These are phyloP conservation scores for Fusarium pseudoanthophilum DNA, from an alignment of 2,329 filamentous ascomycete genomes.

Conservation along the genomic window DNA sequence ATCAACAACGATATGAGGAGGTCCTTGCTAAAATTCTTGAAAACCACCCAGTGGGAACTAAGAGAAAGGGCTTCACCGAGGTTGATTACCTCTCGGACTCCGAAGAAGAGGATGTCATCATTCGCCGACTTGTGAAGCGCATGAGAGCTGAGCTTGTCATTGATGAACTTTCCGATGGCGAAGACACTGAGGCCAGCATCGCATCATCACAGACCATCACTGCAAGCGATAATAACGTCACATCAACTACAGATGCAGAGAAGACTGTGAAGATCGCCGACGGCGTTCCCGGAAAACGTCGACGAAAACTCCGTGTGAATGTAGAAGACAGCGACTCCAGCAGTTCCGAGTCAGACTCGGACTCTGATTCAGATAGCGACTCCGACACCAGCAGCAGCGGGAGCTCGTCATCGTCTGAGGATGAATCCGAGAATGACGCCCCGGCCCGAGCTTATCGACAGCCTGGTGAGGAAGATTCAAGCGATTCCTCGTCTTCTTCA, in stretches of 20 bases:
- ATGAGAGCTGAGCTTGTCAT: conserved; percentile 70
- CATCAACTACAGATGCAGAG: conserved; percentile 46
- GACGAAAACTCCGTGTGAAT: conserved; percentile 63
- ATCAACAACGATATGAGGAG: conserved; percentile 64
- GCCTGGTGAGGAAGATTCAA: conserved; percentile 41
- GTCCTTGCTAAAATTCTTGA: conserved; percentile 62
- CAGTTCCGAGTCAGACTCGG: conserved; percentile 50
- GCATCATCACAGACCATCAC: conserved; percentile 47
- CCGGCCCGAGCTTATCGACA: conserved; percentile 45
- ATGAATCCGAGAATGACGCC: conserved; percentile 46
- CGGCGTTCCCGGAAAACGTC: conserved; percentile 57
- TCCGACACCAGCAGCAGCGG: conserved; percentile 51
- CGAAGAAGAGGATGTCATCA: conserved; percentile 61
- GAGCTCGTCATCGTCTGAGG: conserved; percentile 50
- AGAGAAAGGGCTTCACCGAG: conserved; percentile 65
- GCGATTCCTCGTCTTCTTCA: conserved; percentile 48
- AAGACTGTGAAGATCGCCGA: conserved; percentile 59
- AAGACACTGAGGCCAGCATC: conserved; percentile 52
- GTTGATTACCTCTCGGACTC: conserved; percentile 61
- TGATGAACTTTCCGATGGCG: conserved; percentile 63
- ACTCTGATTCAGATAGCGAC: conserved; percentile 49
- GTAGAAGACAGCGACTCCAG: conserved; percentile 55
- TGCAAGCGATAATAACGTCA: conserved; percentile 43
- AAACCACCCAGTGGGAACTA: conserved; percentile 50
- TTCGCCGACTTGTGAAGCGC: conserved; percentile 67